A percentile compares a stretch with the other conserved stretches of the same genome.
phyloP scores from a whole-genome alignment of 805 yeast genomes.

The Myxozyma neotropica region DNA sequence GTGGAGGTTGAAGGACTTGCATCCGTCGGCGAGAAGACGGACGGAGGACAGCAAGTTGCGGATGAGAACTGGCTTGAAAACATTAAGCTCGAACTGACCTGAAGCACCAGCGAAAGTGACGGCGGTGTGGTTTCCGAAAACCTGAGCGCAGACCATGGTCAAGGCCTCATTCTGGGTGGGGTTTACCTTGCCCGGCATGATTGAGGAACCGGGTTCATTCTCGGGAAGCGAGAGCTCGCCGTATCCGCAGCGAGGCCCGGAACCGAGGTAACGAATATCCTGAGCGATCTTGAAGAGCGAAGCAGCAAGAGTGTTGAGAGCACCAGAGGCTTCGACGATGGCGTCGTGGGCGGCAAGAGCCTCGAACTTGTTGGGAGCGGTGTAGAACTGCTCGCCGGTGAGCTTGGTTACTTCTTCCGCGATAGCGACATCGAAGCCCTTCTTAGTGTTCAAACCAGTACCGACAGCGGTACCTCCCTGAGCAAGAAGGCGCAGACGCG shows the following conservation, averaged over 20 bases:
- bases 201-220: conserved; percentile 98
- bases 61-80: conserved; percentile 92
- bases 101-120: conserved; percentile 98
- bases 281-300: conserved; percentile 95
- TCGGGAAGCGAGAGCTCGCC: conserved; percentile 95
- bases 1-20: conserved; percentile 85
- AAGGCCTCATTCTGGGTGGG: conserved; percentile 99
- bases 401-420: conserved; percentile 83
- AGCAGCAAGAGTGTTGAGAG: conserved; percentile 90
- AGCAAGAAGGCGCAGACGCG: conserved; percentile 78
- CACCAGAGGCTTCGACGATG: conserved; percentile 95
- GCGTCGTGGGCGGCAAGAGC: conserved; percentile 99
- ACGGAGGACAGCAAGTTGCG: conserved; percentile 85
- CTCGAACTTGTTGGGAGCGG: conserved; percentile 99
- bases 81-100: conserved; percentile 98
- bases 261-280: conserved; percentile 96
- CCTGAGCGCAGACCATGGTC: conserved; percentile 98
- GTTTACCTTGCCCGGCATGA: conserved; percentile 99
- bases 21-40: conserved; percentile 87
- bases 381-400: conserved; percentile 85
- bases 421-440: conserved; percentile 84
- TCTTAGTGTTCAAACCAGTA: conserved; percentile 92
- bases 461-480: conserved; percentile 99
- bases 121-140: conserved; percentile 93
- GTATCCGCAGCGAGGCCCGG: conserved; percentile 99